Base-by-base conservation (phyloP, 1,284 basidiomycete genomes). In the Boletus mariae region DNA sequence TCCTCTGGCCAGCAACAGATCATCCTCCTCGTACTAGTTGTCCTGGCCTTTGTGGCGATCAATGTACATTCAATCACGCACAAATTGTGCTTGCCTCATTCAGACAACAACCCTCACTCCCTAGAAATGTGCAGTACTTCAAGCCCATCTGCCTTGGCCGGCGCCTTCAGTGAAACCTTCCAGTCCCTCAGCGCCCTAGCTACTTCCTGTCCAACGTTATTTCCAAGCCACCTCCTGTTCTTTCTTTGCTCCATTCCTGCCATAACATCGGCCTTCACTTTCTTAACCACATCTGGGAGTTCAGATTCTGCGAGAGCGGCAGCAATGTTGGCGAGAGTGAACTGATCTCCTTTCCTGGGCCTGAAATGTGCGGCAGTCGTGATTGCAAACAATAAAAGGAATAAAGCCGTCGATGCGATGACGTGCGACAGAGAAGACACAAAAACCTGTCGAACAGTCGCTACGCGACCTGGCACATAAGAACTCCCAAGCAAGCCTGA, bases 301-400 rank as follows among this genome's bases (percentile, higher is more conserved):
- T 61, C 38, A 0, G 58, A 53, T 15, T 52, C 58, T 23, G 52
- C 56, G 28, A 61, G 23, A 4, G 47, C 58, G 2, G 52, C 56
- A 29, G 58, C 52, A 1, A 59, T 5, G 37, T 55, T 59, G 1
- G 56, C 58, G 23, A 59, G 59, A n/a, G 55, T 55, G 48, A 61
- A 59, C n/a, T 49, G 52, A 3, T 52, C 35, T 5, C 59, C 59
- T 23, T 43, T 55, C 20, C 58, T 38, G 10, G 3, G 41, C 37
- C 56, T 49, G 37, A 60, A 60, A 35, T 57, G 10, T 8, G 55
- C 45, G 12, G 4, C 31, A 8, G 34, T 11, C 2, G 47, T 47
- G 17, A 60, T 45, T 35, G 9, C 2, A 42, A 59, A 29, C 15
- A 60, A 41, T 3, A 52, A 1, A 4, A 10, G 0, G 26, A 59